Evolutionary conservation across 1,284 basidiomycete species (phyloP).

Genomic region (Coriolopsis trogii): DNA sequence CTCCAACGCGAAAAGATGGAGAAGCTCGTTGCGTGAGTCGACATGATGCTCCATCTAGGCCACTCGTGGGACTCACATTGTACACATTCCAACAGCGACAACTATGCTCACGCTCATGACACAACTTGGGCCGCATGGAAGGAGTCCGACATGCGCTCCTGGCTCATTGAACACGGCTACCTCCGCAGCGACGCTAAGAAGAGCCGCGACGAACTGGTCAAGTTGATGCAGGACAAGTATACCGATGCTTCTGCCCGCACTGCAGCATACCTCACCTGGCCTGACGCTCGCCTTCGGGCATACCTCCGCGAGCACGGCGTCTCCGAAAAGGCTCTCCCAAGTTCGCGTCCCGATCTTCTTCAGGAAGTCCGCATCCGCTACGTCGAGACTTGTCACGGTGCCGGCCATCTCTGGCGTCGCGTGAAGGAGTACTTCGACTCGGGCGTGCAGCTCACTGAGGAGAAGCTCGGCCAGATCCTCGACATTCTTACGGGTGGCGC

Average conservation of each 20-base stretch:
- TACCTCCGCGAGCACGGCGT: conserved; percentile 78
- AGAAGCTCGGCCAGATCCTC: conserved; percentile 53
- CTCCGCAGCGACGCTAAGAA: conserved; percentile 68
- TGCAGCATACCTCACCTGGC: conserved; percentile 82
- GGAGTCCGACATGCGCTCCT: conserved; percentile 76
- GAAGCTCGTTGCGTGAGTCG: conserved; percentile 64
- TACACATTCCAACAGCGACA: conserved; percentile 49
- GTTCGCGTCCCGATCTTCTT: conserved; percentile 68
- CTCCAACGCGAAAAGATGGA: conserved; percentile 76
- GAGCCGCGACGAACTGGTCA: conserved; percentile 74
- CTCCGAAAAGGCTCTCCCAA: conserved; percentile 66
- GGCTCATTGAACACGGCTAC: conserved; percentile 79
- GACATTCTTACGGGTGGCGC: conserved; percentile 48
- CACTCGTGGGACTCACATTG: not conserved
- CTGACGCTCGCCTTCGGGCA: conserved; percentile 85
- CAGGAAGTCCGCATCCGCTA: conserved; percentile 79
- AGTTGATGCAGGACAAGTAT: conserved; percentile 69
- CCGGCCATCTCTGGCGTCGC: conserved; percentile 47
- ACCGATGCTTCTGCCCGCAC: conserved; percentile 43
- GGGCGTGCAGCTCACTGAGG: conserved; percentile 70
- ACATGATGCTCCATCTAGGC: not conserved
- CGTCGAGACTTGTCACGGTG: conserved; percentile 55
- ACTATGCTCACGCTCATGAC: conserved; percentile 73
- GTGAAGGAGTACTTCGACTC: conserved; percentile 65
- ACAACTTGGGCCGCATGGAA: conserved; percentile 77